A percentile compares a stretch with the other conserved stretches of the same genome.
Conservation (phyloP, 176 grass and related monocot species). For the Paspalum notatum region DNA sequence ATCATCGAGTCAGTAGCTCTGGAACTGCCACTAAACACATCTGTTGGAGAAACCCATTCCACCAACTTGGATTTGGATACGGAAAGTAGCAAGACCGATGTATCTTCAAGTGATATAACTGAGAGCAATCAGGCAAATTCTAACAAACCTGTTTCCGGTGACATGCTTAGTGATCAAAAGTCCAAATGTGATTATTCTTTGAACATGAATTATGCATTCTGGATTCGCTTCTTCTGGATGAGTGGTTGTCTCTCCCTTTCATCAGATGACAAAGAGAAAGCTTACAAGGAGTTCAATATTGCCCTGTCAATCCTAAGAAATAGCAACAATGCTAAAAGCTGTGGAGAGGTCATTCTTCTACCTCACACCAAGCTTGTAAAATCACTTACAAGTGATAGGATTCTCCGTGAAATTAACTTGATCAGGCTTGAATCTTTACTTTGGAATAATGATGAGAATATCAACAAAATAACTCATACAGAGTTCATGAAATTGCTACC, state of each 20-base stretch:
- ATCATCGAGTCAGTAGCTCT: conserved; percentile 72
- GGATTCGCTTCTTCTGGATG: conserved; percentile 88
- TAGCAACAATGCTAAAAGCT: conserved; percentile 42
- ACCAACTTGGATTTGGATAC: conserved; percentile 30
- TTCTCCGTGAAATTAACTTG: conserved; percentile 91
- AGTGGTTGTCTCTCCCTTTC: conserved; percentile 86
- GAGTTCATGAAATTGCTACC: conserved; percentile 87
- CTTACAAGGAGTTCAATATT: conserved; percentile 78
- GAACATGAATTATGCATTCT: conserved; percentile 56
- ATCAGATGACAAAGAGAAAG: conserved; percentile 74
- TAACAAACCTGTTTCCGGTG: conserved; percentile 11
- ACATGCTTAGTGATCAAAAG: conserved; percentile 36
- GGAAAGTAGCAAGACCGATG: conserved; percentile 27
- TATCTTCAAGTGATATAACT: conserved; percentile 35
- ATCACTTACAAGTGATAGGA: conserved; percentile 78
- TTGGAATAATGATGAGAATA: conserved; percentile 78
- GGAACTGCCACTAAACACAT: conserved; percentile 52
- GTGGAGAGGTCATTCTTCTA: conserved; percentile 64
- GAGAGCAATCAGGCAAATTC: conserved; percentile 47
- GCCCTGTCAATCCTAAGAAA: conserved; percentile 69
- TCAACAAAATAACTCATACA: conserved; percentile 73
- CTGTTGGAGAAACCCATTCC: conserved; percentile 41
- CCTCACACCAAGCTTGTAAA: conserved; percentile 75
- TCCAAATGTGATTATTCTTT: conserved; percentile 41
- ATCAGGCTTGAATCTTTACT: conserved; percentile 89